These are phyloP conservation scores for Trichothecium roseum DNA, from an alignment of 2,329 filamentous ascomycete genomes.

Conservation along the genomic window DNA sequence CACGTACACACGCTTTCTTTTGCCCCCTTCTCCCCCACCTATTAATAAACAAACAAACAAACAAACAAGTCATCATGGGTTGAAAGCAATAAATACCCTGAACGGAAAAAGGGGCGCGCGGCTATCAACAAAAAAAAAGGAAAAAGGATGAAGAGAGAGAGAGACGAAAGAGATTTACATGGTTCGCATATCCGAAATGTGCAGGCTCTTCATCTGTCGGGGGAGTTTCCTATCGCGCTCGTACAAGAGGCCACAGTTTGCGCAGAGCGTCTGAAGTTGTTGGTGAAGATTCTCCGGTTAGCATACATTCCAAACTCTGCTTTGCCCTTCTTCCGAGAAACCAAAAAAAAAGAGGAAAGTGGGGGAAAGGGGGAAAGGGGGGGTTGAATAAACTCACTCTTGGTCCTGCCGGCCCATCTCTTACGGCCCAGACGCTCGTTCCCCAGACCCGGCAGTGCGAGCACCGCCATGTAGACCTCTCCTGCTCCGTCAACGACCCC, in stretches of 20 bases:
- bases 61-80: too few relatives aligned
- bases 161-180: too few relatives aligned
- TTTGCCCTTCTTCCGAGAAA: not conserved
- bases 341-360: not conserved
- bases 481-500: slow-evolving; percentile 60
- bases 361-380: slow-evolving; percentile 7
- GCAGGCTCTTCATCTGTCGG: slow-evolving; percentile 29
- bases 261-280: slow-evolving; percentile 62
- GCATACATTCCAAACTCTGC: too few relatives aligned
- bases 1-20: too few relatives aligned
- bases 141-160: too few relatives aligned
- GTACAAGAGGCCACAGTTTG: slow-evolving; percentile 84
- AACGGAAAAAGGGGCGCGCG: too few relatives aligned
- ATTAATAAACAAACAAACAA: too few relatives aligned
- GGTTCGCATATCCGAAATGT: slow-evolving; percentile 16
- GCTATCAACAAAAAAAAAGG: slow-evolving; percentile 1
- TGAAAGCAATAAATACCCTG: too few relatives aligned
- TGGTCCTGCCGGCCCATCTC: slow-evolving; percentile 78
- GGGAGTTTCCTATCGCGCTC: slow-evolving; percentile 81
- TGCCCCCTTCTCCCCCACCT: too few relatives aligned
- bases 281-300: too few relatives aligned
- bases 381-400: slow-evolving; percentile 47
- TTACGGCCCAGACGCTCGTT: slow-evolving; percentile 84
- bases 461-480: slow-evolving; percentile 79
- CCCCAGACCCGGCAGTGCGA: slow-evolving; percentile 82